Percentiles rank a stretch among this genome's conserved stretches.
phyloP scores from a whole-genome alignment of 768 basidiomycete genomes.

The Holtermanniella nyarrowii region DNA sequence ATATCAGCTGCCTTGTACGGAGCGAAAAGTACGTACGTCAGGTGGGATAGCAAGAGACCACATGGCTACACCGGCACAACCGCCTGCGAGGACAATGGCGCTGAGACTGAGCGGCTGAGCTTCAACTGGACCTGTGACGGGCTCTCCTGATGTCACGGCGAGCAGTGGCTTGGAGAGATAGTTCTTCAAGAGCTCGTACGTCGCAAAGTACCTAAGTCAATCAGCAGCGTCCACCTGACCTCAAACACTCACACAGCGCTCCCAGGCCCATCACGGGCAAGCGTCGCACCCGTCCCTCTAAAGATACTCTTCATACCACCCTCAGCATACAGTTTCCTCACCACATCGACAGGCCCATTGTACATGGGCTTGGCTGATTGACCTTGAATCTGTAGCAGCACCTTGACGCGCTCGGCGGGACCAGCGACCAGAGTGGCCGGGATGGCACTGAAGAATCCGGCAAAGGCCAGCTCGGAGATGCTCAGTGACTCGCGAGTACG shows the following conservation, averaged over 20 bases:
- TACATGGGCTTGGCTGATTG: slow-evolving; percentile 59
- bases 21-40: slow-evolving; percentile 53
- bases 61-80: slow-evolving; percentile 93
- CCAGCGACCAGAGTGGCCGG: slow-evolving; percentile 88
- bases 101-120: slow-evolving; percentile 73
- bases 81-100: slow-evolving; percentile 82
- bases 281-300: slow-evolving; percentile 83
- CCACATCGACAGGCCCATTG: slow-evolving; percentile 82
- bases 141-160: slow-evolving; percentile 12
- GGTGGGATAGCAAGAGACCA: slow-evolving; percentile 96
- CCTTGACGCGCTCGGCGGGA: slow-evolving; percentile 93
- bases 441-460: slow-evolving; percentile 88
- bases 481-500: slow-evolving; percentile 56
- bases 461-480: slow-evolving; percentile 69
- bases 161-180: slow-evolving; percentile 48
- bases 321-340: slow-evolving; percentile 81
- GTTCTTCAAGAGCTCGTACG: slow-evolving; percentile 90
- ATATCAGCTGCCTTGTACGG: neutral
- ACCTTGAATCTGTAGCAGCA: slow-evolving; percentile 80
- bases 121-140: slow-evolving; percentile 49
- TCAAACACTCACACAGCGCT: slow-evolving; percentile 71
- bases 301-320: slow-evolving; percentile 86
- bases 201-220: slow-evolving; percentile 72
- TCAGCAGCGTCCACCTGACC: neutral
- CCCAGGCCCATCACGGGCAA: slow-evolving; percentile 90